Evolutionary conservation across 345 rosid species (phyloP), one percentile per base, ranked within the genome.

Genomic region (Citrus reticulata): DNA sequence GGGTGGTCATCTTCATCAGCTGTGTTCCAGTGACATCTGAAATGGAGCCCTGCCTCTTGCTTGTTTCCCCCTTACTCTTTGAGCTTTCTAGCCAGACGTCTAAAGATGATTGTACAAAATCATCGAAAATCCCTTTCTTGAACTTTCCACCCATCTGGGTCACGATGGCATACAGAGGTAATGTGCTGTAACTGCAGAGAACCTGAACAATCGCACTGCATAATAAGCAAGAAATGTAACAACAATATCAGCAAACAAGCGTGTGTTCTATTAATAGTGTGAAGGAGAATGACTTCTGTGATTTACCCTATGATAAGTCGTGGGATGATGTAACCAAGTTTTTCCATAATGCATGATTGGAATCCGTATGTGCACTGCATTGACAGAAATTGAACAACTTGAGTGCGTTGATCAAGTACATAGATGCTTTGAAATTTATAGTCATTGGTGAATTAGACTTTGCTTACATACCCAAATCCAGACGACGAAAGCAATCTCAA

Each of bases 401-500:
- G 46, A 65, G 32, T 29, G 58, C 34, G 16, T 54, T 3, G 51
- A 46, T 46, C 51, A 46, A 13, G 51, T 46, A 13, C 51, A 11
- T 46, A 46, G 51, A 46, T 46, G 51, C 51, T 46, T 13, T 13
- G 51, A 46, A 11, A 46, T 46, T 46, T 46, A 46, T 46, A 46
- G 51, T 46, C 51, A 46, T 46, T 13, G 17, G 51, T 46, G 51
- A 46, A 46, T 46, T 46, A 46, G 16, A 10, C 0, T 55, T 27
- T 2, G 19, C 51, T 51, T 16, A 60, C 82, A 81, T 84, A 93
- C 97, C 98, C 74, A 84, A 27, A 94, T 89, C 97, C 97, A 94
- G 82, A 93, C 89, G 90, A 92, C 93, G 87, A 94, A 94, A 34
- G 95, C 97, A 34, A 91, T 85, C 84, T 93, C 98, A 72, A 94